A percentile compares a stretch with the other conserved stretches of the same genome.
These are phyloP conservation scores for Scleromitrula shiraiana DNA, from an alignment of 2,329 filamentous ascomycete species.

Conservation along the genomic window DNA sequence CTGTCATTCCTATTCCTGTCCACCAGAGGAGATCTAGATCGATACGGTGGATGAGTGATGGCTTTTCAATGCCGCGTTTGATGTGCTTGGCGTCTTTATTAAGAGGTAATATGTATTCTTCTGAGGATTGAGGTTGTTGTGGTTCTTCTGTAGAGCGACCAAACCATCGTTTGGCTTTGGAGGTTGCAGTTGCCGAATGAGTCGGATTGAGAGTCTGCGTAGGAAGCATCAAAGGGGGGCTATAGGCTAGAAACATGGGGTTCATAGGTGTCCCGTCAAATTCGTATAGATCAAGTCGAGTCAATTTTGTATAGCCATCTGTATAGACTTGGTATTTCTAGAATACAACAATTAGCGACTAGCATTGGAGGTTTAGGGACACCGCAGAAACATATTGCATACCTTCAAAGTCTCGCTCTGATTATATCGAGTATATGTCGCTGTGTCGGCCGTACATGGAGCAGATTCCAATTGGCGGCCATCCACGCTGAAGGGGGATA, in stretches of 20 bases:
- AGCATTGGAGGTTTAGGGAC: no score
- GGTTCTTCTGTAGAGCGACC: constrained; percentile 17
- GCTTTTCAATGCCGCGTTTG: constrained; percentile 19
- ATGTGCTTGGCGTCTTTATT: constrained; percentile 28
- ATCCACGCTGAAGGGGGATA: constrained; percentile 56
- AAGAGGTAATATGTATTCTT: constrained; percentile 17
- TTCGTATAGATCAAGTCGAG: constrained; percentile 55
- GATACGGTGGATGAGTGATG: constrained; percentile 17
- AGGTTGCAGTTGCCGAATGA: constrained; percentile 31
- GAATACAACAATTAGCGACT: not conserved
- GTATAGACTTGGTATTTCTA: constrained; percentile 35
- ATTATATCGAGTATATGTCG: constrained; percentile 59
- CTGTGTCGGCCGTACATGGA: constrained; percentile 46
- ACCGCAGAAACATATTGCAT: constrained; percentile 14
- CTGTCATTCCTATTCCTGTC: constrained; percentile 28
- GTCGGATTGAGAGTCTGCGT: constrained; percentile 56
- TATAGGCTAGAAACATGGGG: constrained; percentile 58
- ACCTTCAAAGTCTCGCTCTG: constrained; percentile 56
- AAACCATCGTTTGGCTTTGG: constrained; percentile 31
- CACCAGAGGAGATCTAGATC: constrained; percentile 29
- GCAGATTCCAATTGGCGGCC: constrained; percentile 59
- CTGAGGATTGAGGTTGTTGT: constrained; percentile 33
- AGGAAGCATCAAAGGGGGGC: constrained; percentile 60
- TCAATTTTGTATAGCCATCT: constrained; percentile 54
- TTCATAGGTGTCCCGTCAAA: constrained; percentile 58